Conservation (phyloP, 345 rosid species). For the Eucalyptus pauciflora region DNA sequence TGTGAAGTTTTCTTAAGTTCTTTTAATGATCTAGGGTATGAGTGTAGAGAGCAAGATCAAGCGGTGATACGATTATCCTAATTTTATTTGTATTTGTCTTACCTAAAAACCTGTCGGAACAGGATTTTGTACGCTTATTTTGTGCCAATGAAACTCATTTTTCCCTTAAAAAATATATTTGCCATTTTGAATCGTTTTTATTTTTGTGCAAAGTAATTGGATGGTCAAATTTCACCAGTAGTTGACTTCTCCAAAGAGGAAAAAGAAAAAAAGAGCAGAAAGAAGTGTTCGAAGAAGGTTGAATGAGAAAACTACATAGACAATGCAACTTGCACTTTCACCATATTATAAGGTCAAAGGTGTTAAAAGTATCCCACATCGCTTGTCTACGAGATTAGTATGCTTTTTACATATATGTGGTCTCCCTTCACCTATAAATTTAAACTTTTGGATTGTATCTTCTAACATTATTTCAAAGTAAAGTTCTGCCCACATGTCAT, state of each 20-base stretch:
- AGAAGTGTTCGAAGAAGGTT: neutral
- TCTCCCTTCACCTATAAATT: neutral
- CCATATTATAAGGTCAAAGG: neutral
- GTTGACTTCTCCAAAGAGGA: neutral
- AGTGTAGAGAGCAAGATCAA: neutral
- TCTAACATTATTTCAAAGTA: rapidly evolving
- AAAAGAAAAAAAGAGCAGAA: neutral
- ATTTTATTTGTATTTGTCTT: neutral
- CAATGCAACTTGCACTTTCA: neutral
- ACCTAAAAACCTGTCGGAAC: neutral
- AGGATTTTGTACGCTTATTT: neutral
- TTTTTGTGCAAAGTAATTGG: neutral
- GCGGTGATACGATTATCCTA: neutral
- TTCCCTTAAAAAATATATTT: neutral
- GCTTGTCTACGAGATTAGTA: neutral
- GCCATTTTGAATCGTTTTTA: neutral
- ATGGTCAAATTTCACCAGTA: neutral
- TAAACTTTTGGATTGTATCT: neutral
- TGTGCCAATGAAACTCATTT: neutral
- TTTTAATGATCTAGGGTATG: neutral
- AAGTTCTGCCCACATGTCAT: neutral
- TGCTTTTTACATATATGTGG: neutral
- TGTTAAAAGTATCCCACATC: neutral
- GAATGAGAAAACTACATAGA: neutral
- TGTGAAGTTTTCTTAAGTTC: neutral